These are phyloP conservation scores for Colletotrichum sp. DNA, from an alignment of 2,329 filamentous ascomycete genomes.

Conservation along the genomic window DNA sequence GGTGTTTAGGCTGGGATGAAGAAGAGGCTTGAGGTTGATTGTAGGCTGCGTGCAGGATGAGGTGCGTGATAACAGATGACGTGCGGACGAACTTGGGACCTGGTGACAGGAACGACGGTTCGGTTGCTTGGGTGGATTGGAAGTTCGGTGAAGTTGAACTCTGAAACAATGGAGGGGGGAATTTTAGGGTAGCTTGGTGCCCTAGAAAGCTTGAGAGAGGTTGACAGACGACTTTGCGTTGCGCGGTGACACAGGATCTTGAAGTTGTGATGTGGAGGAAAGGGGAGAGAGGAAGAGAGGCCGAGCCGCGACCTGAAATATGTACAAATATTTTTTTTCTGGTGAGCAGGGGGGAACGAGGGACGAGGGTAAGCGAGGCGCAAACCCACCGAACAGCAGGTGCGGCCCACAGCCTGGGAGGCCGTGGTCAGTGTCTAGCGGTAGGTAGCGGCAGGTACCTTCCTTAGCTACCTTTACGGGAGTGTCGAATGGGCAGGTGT, in stretches of 20 bases:
- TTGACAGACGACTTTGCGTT: constrained; percentile 52
- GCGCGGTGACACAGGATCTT: constrained; percentile 52
- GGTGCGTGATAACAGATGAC: constrained; percentile 53
- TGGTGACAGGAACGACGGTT: constrained; percentile 46
- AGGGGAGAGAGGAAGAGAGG: constrained; percentile 33
- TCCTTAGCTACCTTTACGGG: background rate
- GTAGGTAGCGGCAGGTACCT: background rate
- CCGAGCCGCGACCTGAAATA: constrained; percentile 23
- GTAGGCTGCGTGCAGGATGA: constrained; percentile 42
- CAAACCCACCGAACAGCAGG: constrained; percentile 20
- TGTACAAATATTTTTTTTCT: constrained; percentile 44
- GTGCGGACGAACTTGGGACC: constrained; percentile 42
- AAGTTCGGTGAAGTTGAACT: constrained; percentile 62
- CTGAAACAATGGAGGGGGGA: constrained; percentile 73
- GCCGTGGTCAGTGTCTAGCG: background rate
- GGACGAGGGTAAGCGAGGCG: constrained; percentile 22
- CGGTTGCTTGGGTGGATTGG: constrained; percentile 43
- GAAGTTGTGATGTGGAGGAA: constrained; percentile 47
- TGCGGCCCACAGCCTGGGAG: constrained; percentile 13
- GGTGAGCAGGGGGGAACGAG: constrained; percentile 19
- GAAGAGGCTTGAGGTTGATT: constrained; percentile 33
- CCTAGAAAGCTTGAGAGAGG: constrained; percentile 66
- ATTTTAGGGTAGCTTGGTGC: constrained; percentile 85
- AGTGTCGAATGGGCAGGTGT: constrained; percentile 9
- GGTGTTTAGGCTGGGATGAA: constrained; percentile 40